Percentiles rank a stretch among this genome's conserved stretches.
These are phyloP conservation scores for Eimeria falciformis DNA, from an alignment of 169 alveolate species.

Conservation along the genomic window DNA sequence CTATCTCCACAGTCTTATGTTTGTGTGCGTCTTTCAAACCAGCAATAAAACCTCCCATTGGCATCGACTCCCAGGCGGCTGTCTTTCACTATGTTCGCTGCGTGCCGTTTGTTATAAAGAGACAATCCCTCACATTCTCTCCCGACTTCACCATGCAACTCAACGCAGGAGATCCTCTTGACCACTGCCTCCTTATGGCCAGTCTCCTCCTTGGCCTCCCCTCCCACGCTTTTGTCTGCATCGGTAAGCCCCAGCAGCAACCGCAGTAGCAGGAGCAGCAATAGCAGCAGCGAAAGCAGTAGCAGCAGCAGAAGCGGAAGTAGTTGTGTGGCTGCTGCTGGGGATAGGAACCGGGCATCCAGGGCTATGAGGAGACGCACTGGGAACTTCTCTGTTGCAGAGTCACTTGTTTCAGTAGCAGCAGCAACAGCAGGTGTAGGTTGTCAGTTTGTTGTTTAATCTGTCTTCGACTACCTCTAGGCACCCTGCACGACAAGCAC, in stretches of 20 bases:
- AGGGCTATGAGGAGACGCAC: not conserved
- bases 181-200: conserved; percentile 63
- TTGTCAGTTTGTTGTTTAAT: no score
- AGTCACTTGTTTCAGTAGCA: no score
- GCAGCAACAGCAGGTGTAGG: not conserved
- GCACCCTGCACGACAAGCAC: conserved; percentile 69
- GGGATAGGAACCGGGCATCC: not conserved
- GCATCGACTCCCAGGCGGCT: conserved; percentile 66
- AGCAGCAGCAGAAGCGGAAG: not conserved
- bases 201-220: conserved; percentile 73
- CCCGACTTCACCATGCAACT: conserved; percentile 69
- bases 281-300: not conserved
- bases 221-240: conserved; percentile 76
- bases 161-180: conserved; percentile 63
- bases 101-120: conserved; percentile 65
- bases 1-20: no score
- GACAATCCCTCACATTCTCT: conserved; percentile 47
- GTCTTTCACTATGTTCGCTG: conserved; percentile 75
- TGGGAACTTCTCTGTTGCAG: no score
- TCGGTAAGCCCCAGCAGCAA: conserved; percentile 50
- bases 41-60: conserved; percentile 71
- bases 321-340: not conserved
- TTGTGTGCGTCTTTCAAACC: not conserved
- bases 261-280: not conserved
- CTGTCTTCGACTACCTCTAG: not conserved